A percentile compares a stretch with the other conserved stretches of the same genome.
These are phyloP conservation scores for Phytophthora macrochlamydospora DNA, from an alignment of 352 stramenopile genomes.

Conservation along the genomic window DNA sequence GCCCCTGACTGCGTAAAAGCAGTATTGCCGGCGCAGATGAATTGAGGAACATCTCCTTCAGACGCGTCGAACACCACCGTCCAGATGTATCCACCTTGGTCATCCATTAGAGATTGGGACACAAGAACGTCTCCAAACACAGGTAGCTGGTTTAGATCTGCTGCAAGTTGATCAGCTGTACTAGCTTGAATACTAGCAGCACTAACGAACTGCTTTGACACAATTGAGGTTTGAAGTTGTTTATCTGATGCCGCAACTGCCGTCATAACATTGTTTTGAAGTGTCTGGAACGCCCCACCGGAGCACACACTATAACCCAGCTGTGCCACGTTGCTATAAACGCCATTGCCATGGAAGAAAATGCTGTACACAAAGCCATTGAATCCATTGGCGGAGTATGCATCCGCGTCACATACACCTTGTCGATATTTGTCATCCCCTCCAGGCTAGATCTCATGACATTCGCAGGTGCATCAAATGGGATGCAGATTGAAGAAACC, in stretches of 20 bases:
- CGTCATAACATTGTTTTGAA: slow-evolving; percentile 67
- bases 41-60: slow-evolving; percentile 60
- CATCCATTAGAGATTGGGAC: slow-evolving; percentile 64
- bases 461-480: slow-evolving; percentile 59
- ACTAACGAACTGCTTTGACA: slow-evolving; percentile 43
- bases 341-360: slow-evolving; percentile 82
- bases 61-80: slow-evolving; percentile 60
- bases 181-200: slow-evolving; percentile 34
- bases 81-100: slow-evolving; percentile 77
- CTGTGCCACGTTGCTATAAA: slow-evolving; percentile 37
- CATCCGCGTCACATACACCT: slow-evolving; percentile 68
- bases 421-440: slow-evolving; percentile 75
- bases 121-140: slow-evolving; percentile 69
- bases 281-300: slow-evolving; percentile 56
- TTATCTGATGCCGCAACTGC: slow-evolving; percentile 31
- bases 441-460: slow-evolving; percentile 60
- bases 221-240: slow-evolving; percentile 36
- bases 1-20: slow-evolving; percentile 32
- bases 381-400: slow-evolving; percentile 32
- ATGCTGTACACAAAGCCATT: slow-evolving; percentile 76
- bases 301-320: slow-evolving; percentile 35
- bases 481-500: slow-evolving; percentile 54
- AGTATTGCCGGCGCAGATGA: slow-evolving; percentile 56
- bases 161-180: slow-evolving; percentile 40
- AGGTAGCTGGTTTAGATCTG: slow-evolving; percentile 55